These are phyloP conservation scores for Kwoniella mangroviensis DNA, from an alignment of 768 basidiomycete genomes.

Conservation along the genomic window DNA sequence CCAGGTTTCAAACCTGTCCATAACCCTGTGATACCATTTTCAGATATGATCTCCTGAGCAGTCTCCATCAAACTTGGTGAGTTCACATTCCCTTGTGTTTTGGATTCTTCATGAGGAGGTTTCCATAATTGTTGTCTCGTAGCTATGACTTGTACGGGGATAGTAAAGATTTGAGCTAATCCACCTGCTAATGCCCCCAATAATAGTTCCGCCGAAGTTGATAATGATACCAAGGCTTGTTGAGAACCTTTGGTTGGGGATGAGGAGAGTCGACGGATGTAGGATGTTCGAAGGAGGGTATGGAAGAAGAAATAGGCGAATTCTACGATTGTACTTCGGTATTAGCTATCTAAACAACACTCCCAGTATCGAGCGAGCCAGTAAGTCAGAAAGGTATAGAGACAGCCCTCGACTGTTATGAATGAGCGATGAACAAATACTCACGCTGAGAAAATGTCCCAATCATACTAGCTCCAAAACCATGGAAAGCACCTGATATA, in stretches of 20 bases:
- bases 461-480: slow-evolving; percentile 95
- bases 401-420: no score
- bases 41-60: slow-evolving; percentile 78
- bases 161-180: slow-evolving; percentile 95
- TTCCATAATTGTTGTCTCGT: slow-evolving; percentile 91
- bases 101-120: slow-evolving; percentile 21
- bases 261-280: slow-evolving; percentile 23
- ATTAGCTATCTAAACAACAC: no score
- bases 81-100: slow-evolving; percentile 43
- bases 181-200: slow-evolving; percentile 92
- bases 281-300: slow-evolving; percentile 75
- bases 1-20: slow-evolving; percentile 94
- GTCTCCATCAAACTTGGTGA: slow-evolving; percentile 71
- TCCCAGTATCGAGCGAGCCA: no score
- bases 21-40: slow-evolving; percentile 64
- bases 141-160: slow-evolving; percentile 95
- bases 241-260: slow-evolving; percentile 14
- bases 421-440: slow-evolving; percentile 53
- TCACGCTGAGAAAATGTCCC: slow-evolving; percentile 97
- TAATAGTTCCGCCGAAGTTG: slow-evolving; percentile 67
- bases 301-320: slow-evolving; percentile 99
- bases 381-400: no score
- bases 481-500: slow-evolving; percentile 78
- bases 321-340: slow-evolving; percentile 63
- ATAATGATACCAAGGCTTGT: slow-evolving; percentile 32